Conservation (phyloP, 1,284 basidiomycete genomes). For the Ustilago sp. region DNA sequence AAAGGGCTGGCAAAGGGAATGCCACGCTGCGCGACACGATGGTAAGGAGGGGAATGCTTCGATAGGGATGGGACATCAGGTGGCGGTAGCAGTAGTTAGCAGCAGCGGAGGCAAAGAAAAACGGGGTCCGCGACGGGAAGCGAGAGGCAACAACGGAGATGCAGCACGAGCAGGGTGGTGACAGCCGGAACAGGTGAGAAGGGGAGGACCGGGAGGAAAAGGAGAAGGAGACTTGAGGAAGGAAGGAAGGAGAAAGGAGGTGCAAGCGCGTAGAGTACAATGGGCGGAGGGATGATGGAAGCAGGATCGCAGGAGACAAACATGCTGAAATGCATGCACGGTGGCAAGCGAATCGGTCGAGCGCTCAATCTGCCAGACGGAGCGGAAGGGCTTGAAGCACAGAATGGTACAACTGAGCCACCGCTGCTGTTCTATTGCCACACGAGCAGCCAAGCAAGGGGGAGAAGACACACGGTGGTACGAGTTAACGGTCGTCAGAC, state of each 20-base stretch:
- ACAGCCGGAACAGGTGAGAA: not conserved
- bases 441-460: constrained; percentile 1
- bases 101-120: not conserved
- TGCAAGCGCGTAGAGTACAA: constrained; percentile 8
- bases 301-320: constrained; percentile 15
- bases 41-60: not conserved
- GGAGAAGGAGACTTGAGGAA: not conserved
- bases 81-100: not conserved
- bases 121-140: constrained; percentile 6
- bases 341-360: constrained; percentile 3
- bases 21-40: constrained; percentile 3
- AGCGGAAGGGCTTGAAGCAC: not conserved
- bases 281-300: constrained; percentile 4
- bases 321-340: constrained; percentile 9
- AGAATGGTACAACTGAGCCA: constrained; percentile 6
- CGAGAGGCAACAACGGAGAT: constrained; percentile 3
- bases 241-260: not conserved
- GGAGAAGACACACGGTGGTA: not conserved
- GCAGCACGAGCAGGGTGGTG: constrained; percentile 2
- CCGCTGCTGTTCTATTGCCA: constrained; percentile 5
- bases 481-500: not conserved
- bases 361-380: not conserved
- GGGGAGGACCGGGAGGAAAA: not conserved
- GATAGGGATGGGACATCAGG: not conserved
- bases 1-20: not conserved